Evolutionary conservation across 345 rosid genomes (phyloP).

Genomic region (Brassica rapa): DNA sequence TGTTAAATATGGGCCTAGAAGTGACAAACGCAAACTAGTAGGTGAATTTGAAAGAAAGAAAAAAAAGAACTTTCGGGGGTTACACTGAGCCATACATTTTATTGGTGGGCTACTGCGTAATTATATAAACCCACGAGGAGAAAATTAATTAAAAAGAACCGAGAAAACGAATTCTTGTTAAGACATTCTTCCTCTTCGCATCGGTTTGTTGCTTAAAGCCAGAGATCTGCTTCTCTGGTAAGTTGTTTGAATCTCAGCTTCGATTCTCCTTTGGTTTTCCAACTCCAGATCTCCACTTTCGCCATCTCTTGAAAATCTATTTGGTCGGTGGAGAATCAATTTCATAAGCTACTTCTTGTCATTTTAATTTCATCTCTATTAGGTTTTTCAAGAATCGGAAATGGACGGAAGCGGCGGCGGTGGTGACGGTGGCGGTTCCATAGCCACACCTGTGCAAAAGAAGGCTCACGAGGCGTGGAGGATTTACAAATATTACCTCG

Average conservation of each 20-base stretch:
- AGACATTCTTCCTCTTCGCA: not conserved
- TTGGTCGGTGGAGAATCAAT: not conserved
- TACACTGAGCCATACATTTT: not conserved
- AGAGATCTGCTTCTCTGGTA: not conserved
- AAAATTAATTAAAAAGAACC: not conserved
- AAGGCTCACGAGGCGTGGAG: conserved; percentile 72
- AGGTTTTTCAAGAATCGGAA: conserved; percentile 37
- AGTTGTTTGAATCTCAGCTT: not conserved
- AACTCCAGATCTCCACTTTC: not conserved
- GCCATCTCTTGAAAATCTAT: not conserved
- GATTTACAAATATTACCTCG: conserved; percentile 78
- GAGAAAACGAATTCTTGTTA: not conserved
- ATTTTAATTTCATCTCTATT: conserved; percentile 23
- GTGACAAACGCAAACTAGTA: not conserved
- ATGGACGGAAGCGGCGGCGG: conserved; percentile 63
- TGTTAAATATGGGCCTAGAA: not conserved
- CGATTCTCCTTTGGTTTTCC: too few species aligned
- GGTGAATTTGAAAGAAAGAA: not conserved
- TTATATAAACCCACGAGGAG: not conserved
- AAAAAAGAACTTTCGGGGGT: not conserved
- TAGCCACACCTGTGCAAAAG: conserved; percentile 63
- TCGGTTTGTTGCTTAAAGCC: not conserved
- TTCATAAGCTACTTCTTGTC: not conserved
- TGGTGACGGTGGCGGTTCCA: conserved; percentile 55
- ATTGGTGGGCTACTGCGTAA: not conserved